Evolutionary conservation across 2,329 filamentous ascomycete genomes (phyloP).

Genomic region (Aspergillus latus): DNA sequence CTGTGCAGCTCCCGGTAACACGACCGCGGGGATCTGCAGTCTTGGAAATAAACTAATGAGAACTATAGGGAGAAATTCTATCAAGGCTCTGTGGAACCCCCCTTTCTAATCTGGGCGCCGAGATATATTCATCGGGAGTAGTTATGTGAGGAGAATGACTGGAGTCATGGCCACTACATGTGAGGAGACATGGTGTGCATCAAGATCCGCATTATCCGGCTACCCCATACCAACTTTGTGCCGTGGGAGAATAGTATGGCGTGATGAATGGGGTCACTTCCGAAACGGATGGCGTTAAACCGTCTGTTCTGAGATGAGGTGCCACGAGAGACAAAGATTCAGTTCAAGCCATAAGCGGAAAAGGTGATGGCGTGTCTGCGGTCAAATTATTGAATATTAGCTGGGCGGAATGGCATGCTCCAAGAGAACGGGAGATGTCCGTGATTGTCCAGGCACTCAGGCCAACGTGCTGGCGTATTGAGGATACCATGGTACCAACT

Average conservation of each 20-base stretch:
- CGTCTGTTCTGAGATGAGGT: not conserved
- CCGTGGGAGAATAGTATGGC: not conserved
- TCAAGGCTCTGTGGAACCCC: not conserved
- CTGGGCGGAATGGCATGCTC: no score
- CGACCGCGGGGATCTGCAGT: slow-evolving; percentile 1
- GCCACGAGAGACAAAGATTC: not conserved
- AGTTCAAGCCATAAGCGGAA: not conserved
- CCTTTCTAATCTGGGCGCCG: not conserved
- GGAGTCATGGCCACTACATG: not conserved
- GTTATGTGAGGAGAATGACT: not conserved
- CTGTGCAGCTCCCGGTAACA: slow-evolving; percentile 3
- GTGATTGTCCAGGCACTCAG: not conserved
- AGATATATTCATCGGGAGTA: not conserved
- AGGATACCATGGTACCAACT: not conserved
- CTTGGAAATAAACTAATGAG: slow-evolving; percentile 8
- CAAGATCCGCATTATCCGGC: not conserved
- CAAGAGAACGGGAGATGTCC: not conserved
- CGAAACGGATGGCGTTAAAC: slow-evolving; percentile 4
- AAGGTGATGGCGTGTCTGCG: not conserved
- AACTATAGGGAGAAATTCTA: not conserved
- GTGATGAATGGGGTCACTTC: slow-evolving; percentile 8
- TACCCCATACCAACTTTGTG: not conserved
- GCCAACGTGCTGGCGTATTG: not conserved
- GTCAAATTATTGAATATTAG: not conserved
- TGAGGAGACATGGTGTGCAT: not conserved